These are phyloP conservation scores for Hyphodiscus hymeniophilus DNA, from an alignment of 495 filamentous ascomycete species.

Conservation along the genomic window DNA sequence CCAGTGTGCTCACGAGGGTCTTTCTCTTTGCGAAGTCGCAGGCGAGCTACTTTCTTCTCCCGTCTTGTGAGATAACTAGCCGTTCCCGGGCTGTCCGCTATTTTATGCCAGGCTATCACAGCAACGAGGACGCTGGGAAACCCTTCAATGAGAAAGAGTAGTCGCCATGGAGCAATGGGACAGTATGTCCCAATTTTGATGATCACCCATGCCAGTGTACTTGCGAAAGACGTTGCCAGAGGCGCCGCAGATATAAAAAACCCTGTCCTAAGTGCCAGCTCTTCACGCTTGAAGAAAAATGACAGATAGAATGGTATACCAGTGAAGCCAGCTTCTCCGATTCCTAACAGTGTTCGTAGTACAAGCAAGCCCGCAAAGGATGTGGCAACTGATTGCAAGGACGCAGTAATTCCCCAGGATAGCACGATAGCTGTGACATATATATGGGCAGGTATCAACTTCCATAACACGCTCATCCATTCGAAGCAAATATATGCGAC, in stretches of 20 bases:
- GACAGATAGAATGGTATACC: constrained; percentile 74
- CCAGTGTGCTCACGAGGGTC: neutral
- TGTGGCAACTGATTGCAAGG: constrained; percentile 59
- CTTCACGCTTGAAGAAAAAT: constrained; percentile 79
- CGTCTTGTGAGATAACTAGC: constrained; percentile 64
- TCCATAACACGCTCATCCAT: constrained; percentile 69
- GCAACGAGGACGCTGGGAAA: constrained; percentile 65
- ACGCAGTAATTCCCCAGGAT: constrained; percentile 61
- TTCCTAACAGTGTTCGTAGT: constrained; percentile 59
- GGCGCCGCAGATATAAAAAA: constrained; percentile 80
- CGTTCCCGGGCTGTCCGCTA: constrained; percentile 64
- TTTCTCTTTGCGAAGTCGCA: constrained; percentile 39
- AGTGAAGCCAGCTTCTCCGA: constrained; percentile 67
- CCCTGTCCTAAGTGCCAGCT: constrained; percentile 72
- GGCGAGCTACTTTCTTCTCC: constrained; percentile 65
- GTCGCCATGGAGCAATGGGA: constrained; percentile 68
- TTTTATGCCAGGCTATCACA: constrained; percentile 56
- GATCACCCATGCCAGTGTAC: constrained; percentile 76
- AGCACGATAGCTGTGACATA: constrained; percentile 56
- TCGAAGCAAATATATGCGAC: constrained; percentile 59
- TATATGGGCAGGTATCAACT: constrained; percentile 54
- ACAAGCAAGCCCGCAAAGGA: constrained; percentile 65
- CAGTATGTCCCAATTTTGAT: constrained; percentile 48
- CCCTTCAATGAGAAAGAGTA: constrained; percentile 84
- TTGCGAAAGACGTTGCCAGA: constrained; percentile 75